These are phyloP conservation scores for Cryphonectria naterciae DNA, from an alignment of 2,329 filamentous ascomycete species.

Conservation along the genomic window DNA sequence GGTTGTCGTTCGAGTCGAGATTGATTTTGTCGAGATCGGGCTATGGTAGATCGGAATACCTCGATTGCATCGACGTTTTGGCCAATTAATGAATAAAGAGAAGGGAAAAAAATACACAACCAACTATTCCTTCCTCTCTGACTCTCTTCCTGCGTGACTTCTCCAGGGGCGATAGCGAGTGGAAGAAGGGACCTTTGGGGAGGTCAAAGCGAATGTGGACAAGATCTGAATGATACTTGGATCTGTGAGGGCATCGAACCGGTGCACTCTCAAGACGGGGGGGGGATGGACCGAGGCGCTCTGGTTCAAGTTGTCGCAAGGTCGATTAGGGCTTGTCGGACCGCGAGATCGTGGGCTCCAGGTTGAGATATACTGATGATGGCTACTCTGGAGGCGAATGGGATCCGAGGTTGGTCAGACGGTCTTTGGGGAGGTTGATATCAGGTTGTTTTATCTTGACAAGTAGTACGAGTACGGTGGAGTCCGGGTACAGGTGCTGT, in stretches of 20 bases:
- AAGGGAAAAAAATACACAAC: not conserved
- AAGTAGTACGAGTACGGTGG: constrained; percentile 15
- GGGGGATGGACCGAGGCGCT: not conserved
- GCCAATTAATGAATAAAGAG: not conserved
- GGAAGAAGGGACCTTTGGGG: constrained; percentile 35
- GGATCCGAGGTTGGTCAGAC: not conserved
- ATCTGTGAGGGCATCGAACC: constrained; percentile 23
- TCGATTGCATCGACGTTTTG: not conserved
- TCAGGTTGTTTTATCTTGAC: not conserved
- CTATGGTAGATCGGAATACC: not conserved
- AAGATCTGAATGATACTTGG: constrained; percentile 30
- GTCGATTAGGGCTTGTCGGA: not conserved
- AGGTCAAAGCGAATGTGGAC: constrained; percentile 32
- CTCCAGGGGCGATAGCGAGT: constrained; percentile 43
- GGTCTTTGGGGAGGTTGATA: not conserved
- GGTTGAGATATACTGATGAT: constrained; percentile 11
- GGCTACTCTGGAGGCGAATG: constrained; percentile 11
- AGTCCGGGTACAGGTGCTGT: constrained; percentile 28
- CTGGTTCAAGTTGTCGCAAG: not conserved
- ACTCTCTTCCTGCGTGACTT: constrained; percentile 23
- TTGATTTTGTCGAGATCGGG: not conserved
- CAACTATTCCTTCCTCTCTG: constrained; percentile 27
- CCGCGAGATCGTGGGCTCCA: not conserved
- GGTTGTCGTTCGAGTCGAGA: not conserved
- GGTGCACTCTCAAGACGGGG: not conserved